phyloP scores from a whole-genome alignment of 2,329 filamentous ascomycete genomes.

The Fusarium proliferatum region DNA sequence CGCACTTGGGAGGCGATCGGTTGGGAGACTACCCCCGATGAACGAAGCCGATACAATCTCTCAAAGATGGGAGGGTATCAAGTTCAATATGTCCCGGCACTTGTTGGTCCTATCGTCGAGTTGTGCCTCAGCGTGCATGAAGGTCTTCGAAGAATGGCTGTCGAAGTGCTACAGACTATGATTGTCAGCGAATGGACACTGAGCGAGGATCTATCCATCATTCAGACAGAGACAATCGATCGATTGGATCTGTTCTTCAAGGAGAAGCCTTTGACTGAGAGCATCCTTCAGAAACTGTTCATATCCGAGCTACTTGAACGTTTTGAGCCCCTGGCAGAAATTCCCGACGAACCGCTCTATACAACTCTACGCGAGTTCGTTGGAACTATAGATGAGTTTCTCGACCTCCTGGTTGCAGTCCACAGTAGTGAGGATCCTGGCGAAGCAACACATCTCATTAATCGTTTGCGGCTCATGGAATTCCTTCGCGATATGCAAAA shows the following conservation, averaged over 20 bases:
- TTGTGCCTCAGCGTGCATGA: conserved; percentile 96
- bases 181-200: conserved; percentile 98
- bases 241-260: conserved; percentile 92
- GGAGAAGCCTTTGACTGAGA: conserved; percentile 86
- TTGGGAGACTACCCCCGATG: conserved; percentile 89
- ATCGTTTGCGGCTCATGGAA: conserved; percentile 91
- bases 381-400: conserved; percentile 85
- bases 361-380: conserved; percentile 82
- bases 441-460: conserved; percentile 85
- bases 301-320: conserved; percentile 84
- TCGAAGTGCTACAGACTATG: conserved; percentile 96
- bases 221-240: conserved; percentile 97
- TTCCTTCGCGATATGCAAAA: conserved; percentile 97
- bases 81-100: conserved; percentile 94
- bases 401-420: conserved; percentile 90
- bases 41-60: conserved; percentile 80
- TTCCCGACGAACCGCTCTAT: conserved; percentile 78
- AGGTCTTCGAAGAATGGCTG: conserved; percentile 86
- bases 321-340: conserved; percentile 76
- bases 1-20: conserved; percentile 95
- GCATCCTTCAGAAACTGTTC: conserved; percentile 91
- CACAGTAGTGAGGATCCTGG: conserved; percentile 79
- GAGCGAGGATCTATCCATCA: conserved; percentile 88
- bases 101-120: conserved; percentile 92
- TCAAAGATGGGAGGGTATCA: conserved; percentile 94